Conservation (phyloP, 163 green algal species). For the Scenedesmus sp. region DNA sequence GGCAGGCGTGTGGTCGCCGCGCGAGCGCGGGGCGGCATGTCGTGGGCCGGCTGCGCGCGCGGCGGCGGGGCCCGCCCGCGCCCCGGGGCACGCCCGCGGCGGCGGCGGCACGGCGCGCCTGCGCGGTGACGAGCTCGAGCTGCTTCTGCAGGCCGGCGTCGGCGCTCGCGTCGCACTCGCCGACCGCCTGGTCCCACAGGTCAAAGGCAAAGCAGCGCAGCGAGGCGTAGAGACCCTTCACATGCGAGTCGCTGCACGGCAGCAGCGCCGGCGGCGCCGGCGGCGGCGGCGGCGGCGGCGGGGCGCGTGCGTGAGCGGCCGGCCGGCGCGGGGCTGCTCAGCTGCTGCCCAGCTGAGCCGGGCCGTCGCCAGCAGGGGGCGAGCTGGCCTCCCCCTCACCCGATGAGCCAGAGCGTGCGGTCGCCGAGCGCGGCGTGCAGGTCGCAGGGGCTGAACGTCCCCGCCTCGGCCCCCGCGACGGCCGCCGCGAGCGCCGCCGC, state of each 20-base stretch:
- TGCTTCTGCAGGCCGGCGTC: not conserved
- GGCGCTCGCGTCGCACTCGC: constrained; percentile 32
- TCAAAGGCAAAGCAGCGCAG: constrained; percentile 23
- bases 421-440: constrained; percentile 13
- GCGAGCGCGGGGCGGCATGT: too few relatives aligned
- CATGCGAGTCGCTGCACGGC: constrained; percentile 34
- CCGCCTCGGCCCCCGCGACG: not conserved
- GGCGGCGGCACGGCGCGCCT: not conserved
- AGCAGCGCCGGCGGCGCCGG: not conserved
- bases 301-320: too few relatives aligned
- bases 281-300: too few relatives aligned
- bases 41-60: not conserved
- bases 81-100: not conserved
- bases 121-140: constrained; percentile 10
- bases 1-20: not conserved
- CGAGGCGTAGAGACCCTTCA: constrained; percentile 18
- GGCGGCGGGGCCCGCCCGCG: not conserved
- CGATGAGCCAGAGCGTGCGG: constrained; percentile 36
- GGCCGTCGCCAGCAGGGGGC: not conserved
- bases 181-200: constrained; percentile 13
- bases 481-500: not conserved
- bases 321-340: too few relatives aligned
- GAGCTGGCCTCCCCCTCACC: not conserved
- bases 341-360: not conserved
- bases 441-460: not conserved